Evolutionary conservation across 2,329 filamentous ascomycete species (phyloP).

Genomic region (Aspergillus fumigatus): DNA sequence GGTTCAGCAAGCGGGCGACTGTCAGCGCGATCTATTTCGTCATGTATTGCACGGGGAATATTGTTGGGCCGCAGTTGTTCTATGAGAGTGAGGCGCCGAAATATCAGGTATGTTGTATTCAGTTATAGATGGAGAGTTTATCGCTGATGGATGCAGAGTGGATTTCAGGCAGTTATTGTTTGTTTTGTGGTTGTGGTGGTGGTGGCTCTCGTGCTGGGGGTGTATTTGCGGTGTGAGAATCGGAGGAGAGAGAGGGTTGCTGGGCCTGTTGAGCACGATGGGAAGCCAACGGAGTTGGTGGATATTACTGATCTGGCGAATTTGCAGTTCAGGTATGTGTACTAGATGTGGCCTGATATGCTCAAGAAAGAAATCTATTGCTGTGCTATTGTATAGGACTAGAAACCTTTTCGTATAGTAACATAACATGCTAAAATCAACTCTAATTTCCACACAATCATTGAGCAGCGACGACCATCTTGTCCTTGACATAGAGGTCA

Average conservation of each 20-base stretch:
- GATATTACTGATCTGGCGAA: constrained; percentile 17
- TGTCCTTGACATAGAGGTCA: constrained; percentile 68
- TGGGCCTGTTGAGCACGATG: not conserved
- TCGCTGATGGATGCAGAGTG: constrained; percentile 7
- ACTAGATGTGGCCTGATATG: constrained; percentile 1
- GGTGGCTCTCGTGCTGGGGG: constrained; percentile 4
- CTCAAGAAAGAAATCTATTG: not conserved
- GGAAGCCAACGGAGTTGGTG: not conserved
- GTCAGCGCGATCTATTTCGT: constrained; percentile 43
- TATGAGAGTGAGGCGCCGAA: constrained; percentile 36
- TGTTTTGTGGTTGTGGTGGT: constrained; percentile 14
- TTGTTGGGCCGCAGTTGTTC: constrained; percentile 44
- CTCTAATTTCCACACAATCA: constrained; percentile 5
- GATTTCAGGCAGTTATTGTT: constrained; percentile 15
- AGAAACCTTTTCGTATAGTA: not conserved
- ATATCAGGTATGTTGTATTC: constrained; percentile 19
- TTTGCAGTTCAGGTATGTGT: constrained; percentile 13
- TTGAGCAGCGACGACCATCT: constrained; percentile 30
- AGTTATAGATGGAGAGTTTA: no score
- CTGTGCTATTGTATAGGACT: not conserved
- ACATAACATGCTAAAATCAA: constrained; percentile 1
- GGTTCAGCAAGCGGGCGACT: constrained; percentile 47
- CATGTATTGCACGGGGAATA: constrained; percentile 41
- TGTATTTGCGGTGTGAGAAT: constrained; percentile 16
- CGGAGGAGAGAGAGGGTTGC: constrained; percentile 2